Base-by-base conservation (phyloP, 228 moss, liverwort and hornwort genomes). In the Sphagnum fallax region DNA sequence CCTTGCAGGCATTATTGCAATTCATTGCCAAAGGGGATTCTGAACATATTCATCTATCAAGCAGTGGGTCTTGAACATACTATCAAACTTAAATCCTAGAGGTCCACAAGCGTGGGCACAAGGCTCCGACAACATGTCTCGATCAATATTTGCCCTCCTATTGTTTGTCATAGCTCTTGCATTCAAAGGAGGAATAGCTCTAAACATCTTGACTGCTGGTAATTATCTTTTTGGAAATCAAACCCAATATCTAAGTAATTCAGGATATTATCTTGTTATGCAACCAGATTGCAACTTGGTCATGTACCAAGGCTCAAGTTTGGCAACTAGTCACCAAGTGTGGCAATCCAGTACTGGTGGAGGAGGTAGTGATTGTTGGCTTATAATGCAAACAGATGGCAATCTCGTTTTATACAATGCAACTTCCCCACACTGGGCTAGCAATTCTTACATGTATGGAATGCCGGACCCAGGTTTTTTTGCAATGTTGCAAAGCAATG, bases 271-370 rank as follows among this genome's bases (percentile, higher is more conserved):
- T 60, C 63, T 81, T 7, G 75, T 81, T 13, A 53, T 81, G 81
- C 63, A 77, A 53, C 74, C 71, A 4, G 71, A 81, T 32, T 77
- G 77, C 65, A 71, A 81, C 13, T n/a, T 81, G 0, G 52, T 77
- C 48, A 57, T 65, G 5, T 81, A 74, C 52, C 47, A 81, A 6
- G 53, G 51, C 10, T 52, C 71, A 5, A 72, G 59, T 66, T 67
- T 73, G 52, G 8, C 73, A 18, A 65, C 69, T 57, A 72, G 69
- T 67, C 32, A 32, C 32, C 32, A 32, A 32, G 32, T 32, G 32
- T 32, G 32, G 32, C 1, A 32, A 32, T 65, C 73, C 63, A 80
- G 73, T 47, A 71, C 66, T 7, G 53, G 65, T 7, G 63, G 66
- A 51, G 48, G 62, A 6, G 47, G 63, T 62, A 65, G 68, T 7